A percentile compares a stretch with the other conserved stretches of the same genome.
phyloP scores from a whole-genome alignment of 2,329 filamentous ascomycete species.

The Penicillium sclerotiorum region DNA sequence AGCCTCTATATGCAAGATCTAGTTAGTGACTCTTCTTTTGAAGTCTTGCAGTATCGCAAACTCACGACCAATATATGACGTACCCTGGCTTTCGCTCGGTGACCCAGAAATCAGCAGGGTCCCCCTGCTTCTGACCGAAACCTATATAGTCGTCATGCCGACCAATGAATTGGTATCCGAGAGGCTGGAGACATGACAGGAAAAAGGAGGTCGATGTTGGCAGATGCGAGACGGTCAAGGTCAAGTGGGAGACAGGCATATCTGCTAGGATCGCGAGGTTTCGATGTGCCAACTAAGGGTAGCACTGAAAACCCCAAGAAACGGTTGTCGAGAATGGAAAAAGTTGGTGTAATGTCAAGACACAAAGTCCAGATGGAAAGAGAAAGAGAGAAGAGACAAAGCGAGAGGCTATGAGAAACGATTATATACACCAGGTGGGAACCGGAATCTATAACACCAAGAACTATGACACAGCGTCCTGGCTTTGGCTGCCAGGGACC shows the following conservation, averaged over 20 bases:
- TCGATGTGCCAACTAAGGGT: conserved; percentile 14
- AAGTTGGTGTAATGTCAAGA: conserved; percentile 1
- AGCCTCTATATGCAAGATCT: conserved; percentile 40
- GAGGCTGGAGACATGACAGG: conserved; percentile 73
- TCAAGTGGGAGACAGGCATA: conserved; percentile 66
- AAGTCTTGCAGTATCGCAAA: conserved; percentile 37
- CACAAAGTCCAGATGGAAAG: not conserved
- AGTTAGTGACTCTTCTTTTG: conserved; percentile 11
- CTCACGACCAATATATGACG: conserved; percentile 22
- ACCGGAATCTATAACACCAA: conserved; percentile 17
- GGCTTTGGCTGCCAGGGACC: conserved; percentile 16
- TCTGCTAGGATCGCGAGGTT: conserved; percentile 9
- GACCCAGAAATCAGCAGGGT: conserved; percentile 64
- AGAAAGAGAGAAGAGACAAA: not conserved
- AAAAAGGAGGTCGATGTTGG: conserved; percentile 83
- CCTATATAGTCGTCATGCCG: conserved; percentile 63
- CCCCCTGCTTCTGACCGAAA: conserved; percentile 59
- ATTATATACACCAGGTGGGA: conserved; percentile 24
- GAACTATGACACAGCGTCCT: conserved; percentile 22
- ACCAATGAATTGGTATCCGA: conserved; percentile 73
- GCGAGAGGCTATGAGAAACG: not conserved
- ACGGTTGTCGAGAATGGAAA: conserved; percentile 1
- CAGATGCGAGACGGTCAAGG: conserved; percentile 73
- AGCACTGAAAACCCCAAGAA: conserved; percentile 13
- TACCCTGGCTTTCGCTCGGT: conserved; percentile 63